These are phyloP conservation scores for Macadamia integrifolia DNA, from an alignment of 164 flowering plant species.

Conservation along the genomic window DNA sequence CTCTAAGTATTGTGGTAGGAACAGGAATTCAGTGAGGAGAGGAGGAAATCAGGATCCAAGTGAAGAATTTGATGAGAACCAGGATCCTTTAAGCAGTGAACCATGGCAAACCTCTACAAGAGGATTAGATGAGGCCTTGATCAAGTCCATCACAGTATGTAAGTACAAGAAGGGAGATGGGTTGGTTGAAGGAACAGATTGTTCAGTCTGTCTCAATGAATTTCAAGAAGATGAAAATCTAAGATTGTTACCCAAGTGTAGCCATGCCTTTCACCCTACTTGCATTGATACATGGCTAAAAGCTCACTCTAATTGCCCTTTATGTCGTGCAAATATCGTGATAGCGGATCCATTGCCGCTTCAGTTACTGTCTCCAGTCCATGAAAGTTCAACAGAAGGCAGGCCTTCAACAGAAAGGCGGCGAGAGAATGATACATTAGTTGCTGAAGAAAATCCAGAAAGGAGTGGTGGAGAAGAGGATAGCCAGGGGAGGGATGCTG, in stretches of 20 bases:
- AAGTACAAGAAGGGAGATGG: constrained; percentile 67
- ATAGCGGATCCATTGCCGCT: constrained; percentile 14
- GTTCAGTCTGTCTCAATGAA: constrained; percentile 77
- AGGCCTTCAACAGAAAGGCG: constrained; percentile 13
- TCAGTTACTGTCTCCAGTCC: constrained; percentile 17
- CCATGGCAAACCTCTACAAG: constrained; percentile 34
- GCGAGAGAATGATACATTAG: constrained; percentile 16
- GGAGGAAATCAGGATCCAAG: constrained; percentile 11
- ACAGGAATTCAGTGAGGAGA: constrained; percentile 14
- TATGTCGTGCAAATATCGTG: constrained; percentile 62
- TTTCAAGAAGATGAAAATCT: constrained; percentile 66
- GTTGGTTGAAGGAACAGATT: constrained; percentile 63
- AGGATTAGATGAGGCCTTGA: constrained; percentile 70
- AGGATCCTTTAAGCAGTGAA: constrained; percentile 24
- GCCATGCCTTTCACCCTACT: constrained; percentile 75
- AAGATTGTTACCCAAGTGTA: constrained; percentile 75
- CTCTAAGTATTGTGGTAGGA: constrained; percentile 62
- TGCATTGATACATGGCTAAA: constrained; percentile 88
- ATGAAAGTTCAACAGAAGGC: constrained; percentile 5
- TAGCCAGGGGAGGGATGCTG: neutral
- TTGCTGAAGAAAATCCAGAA: constrained; percentile 12
- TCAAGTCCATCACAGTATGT: constrained; percentile 57
- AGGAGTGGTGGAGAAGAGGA: constrained; percentile 11
- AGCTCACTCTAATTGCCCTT: constrained; percentile 76
- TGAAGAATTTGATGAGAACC: constrained; percentile 27